A percentile compares a stretch with the other conserved stretches of the same genome.
Conservation (phyloP, 352 stramenopile species). For the Elongisporangium undulatum region DNA sequence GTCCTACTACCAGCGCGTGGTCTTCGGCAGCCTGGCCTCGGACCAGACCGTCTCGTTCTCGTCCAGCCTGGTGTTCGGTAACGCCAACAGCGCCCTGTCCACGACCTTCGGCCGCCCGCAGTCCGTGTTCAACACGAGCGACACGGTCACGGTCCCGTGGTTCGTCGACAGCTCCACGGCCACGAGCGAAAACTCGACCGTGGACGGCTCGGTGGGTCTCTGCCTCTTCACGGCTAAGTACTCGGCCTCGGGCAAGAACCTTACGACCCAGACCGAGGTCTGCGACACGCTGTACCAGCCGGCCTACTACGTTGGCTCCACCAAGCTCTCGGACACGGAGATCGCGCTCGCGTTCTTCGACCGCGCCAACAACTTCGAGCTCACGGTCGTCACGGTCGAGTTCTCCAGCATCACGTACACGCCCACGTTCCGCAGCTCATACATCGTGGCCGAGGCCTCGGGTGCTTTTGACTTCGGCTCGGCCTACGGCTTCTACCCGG, state of each 20-base stretch:
- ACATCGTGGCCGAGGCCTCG: slow-evolving; percentile 53
- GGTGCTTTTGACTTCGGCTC: slow-evolving; percentile 71
- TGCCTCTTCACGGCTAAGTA: slow-evolving; percentile 47
- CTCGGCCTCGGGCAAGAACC: slow-evolving; percentile 15
- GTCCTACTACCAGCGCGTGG: slow-evolving; percentile 51
- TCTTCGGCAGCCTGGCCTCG: slow-evolving; percentile 41
- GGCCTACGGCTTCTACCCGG: slow-evolving; percentile 59
- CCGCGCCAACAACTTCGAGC: slow-evolving; percentile 64
- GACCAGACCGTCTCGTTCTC: slow-evolving; percentile 57
- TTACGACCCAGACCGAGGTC: slow-evolving; percentile 22
- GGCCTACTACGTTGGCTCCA: slow-evolving; percentile 68
- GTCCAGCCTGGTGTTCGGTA: slow-evolving; percentile 51
- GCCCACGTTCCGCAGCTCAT: slow-evolving; percentile 65
- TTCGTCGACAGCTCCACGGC: slow-evolving; percentile 43
- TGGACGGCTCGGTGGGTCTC: slow-evolving; percentile 37
- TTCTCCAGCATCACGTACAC: slow-evolving; percentile 48
- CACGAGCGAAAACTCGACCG: slow-evolving; percentile 44
- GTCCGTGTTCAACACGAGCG: slow-evolving; percentile 54
- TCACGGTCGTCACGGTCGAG: slow-evolving; percentile 65
- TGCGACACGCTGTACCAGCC: slow-evolving; percentile 60
- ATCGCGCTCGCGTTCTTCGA: slow-evolving; percentile 70
- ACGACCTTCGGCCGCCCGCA: slow-evolving; percentile 59
- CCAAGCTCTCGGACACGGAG: slow-evolving; percentile 52
- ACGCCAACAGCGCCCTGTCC: slow-evolving; percentile 25
- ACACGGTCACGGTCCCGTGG: slow-evolving; percentile 64